These are phyloP conservation scores for Corymbia maculata DNA, from an alignment of 345 rosid genomes.

Conservation along the genomic window DNA sequence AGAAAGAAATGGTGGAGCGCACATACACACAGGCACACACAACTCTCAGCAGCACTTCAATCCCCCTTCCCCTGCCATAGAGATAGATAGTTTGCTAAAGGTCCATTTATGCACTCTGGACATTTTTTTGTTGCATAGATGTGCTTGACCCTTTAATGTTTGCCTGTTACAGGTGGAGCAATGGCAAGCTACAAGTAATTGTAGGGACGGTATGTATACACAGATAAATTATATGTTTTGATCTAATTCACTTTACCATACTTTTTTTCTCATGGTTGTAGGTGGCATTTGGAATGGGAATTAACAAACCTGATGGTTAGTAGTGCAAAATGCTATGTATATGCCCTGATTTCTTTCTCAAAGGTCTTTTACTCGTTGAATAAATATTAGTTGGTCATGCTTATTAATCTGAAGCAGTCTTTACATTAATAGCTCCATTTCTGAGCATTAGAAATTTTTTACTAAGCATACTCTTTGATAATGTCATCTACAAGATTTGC, in stretches of 20 bases:
- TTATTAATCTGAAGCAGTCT: neutral
- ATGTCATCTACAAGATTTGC: neutral
- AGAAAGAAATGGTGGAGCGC: neutral
- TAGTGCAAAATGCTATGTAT: neutral
- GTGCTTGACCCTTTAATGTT: neutral
- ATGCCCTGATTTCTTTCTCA: neutral
- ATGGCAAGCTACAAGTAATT: constrained; percentile 85
- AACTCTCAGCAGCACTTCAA: neutral
- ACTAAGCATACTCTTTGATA: neutral
- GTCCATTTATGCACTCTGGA: neutral
- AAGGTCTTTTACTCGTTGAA: neutral
- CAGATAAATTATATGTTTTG: neutral
- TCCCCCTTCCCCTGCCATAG: neutral
- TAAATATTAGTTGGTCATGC: neutral
- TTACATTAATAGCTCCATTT: neutral
- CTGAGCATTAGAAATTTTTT: neutral
- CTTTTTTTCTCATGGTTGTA: constrained; percentile 10
- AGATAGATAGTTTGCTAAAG: neutral
- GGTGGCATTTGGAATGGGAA: constrained; percentile 99
- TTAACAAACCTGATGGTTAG: constrained; percentile 98
- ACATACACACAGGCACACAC: neutral
- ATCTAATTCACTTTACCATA: neutral
- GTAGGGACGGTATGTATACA: constrained; percentile 80
- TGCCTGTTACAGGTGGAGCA: constrained; percentile 74
- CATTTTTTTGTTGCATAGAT: neutral